These are phyloP conservation scores for Potentilla sterilis DNA, from an alignment of 306 rosid species.

Conservation along the genomic window DNA sequence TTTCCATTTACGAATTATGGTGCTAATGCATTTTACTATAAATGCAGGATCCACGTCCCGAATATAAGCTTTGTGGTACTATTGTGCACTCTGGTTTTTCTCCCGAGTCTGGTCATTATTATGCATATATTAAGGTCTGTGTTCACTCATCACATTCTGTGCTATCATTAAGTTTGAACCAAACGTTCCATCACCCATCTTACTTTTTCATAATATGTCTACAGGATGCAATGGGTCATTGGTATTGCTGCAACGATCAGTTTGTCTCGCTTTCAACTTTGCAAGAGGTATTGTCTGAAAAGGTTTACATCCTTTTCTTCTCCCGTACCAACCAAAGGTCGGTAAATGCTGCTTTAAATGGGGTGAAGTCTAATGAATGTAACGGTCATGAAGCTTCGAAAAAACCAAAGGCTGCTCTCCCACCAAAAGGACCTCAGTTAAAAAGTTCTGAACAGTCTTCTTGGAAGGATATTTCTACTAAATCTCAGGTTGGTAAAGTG, in stretches of 20 bases:
- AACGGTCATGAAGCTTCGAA: slow-evolving; percentile 65
- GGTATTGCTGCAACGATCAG: slow-evolving; percentile 97
- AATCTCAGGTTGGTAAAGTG: slow-evolving; percentile 53
- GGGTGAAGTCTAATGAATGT: slow-evolving; percentile 53
- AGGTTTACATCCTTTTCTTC: slow-evolving; percentile 90
- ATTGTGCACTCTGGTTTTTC: slow-evolving; percentile 98
- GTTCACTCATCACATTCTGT: background rate
- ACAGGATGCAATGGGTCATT: slow-evolving; percentile 86
- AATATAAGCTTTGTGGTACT: slow-evolving; percentile 95
- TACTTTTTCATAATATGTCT: slow-evolving; percentile 22
- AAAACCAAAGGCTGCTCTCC: slow-evolving; percentile 42
- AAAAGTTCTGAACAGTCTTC: slow-evolving; percentile 55
- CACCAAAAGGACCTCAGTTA: slow-evolving; percentile 39
- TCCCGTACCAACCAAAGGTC: slow-evolving; percentile 81
- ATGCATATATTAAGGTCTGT: slow-evolving; percentile 86
- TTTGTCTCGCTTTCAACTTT: slow-evolving; percentile 69
- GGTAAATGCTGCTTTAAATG: slow-evolving; percentile 48
- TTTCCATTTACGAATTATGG: background rate
- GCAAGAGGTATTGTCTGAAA: slow-evolving; percentile 88
- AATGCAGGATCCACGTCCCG: slow-evolving; percentile 84
- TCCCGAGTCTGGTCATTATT: slow-evolving; percentile 96
- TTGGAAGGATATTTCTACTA: slow-evolving; percentile 40
- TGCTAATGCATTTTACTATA: background rate
- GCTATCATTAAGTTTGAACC: background rate
- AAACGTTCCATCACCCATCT: background rate